phyloP scores from a whole-genome alignment of 2,329 filamentous ascomycete genomes.

The Scedosporium boydii region DNA sequence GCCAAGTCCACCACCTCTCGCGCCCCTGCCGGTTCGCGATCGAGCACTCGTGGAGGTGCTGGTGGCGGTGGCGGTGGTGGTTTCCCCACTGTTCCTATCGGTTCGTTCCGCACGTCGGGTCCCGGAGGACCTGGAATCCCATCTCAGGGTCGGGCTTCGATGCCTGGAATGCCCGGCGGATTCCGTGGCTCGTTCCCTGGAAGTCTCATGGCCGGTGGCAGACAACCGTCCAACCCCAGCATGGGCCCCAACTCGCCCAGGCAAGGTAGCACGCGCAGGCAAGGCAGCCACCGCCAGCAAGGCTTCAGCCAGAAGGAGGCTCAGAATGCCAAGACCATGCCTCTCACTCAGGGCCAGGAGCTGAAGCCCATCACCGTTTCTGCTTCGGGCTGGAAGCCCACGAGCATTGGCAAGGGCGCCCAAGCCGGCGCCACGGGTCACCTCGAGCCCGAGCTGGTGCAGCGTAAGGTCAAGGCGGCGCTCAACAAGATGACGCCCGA shows the following conservation, averaged over 20 bases:
- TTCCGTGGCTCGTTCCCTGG: slow-evolving; percentile 17
- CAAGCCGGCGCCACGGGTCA: slow-evolving; percentile 38
- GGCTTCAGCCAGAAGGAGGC: slow-evolving; percentile 52
- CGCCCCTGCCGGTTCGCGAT: background rate
- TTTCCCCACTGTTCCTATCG: slow-evolving; percentile 21
- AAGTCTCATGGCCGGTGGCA: slow-evolving; percentile 52
- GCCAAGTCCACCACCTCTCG: slow-evolving; percentile 43
- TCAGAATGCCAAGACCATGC: slow-evolving; percentile 77
- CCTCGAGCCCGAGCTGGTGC: slow-evolving; percentile 85
- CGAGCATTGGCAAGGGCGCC: slow-evolving; percentile 46
- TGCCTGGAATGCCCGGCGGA: background rate
- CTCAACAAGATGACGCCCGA: slow-evolving; percentile 99
- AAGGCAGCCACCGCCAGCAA: slow-evolving; percentile 50
- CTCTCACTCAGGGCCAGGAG: slow-evolving; percentile 74
- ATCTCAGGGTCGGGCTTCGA: background rate
- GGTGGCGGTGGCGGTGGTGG: background rate
- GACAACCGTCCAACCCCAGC: slow-evolving; percentile 39
- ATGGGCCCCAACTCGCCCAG: slow-evolving; percentile 64
- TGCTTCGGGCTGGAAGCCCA: slow-evolving; percentile 81
- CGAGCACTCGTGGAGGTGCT: background rate
- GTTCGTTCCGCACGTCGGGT: slow-evolving; percentile 19
- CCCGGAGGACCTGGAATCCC: background rate
- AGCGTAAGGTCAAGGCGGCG: slow-evolving; percentile 96
- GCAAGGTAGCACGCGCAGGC: slow-evolving; percentile 49
- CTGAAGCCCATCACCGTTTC: slow-evolving; percentile 70